Evolutionary conservation across 208 protist species (phyloP).

Genomic region (Wallacemonas sp.): DNA sequence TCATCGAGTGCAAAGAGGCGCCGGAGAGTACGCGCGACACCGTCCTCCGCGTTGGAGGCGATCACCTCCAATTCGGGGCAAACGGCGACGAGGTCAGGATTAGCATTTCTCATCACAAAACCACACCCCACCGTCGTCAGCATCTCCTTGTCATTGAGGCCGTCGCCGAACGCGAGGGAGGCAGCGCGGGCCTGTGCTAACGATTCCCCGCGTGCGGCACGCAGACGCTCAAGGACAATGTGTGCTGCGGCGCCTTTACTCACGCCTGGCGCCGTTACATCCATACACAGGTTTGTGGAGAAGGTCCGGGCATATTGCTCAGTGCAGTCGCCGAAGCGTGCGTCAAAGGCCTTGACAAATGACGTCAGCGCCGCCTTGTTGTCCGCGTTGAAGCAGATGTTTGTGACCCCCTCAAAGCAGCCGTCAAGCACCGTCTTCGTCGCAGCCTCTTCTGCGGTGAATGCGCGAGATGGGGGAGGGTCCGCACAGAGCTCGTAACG

Average conservation of each 20-base stretch:
- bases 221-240: slow-evolving; percentile 20
- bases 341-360: slow-evolving; percentile 20
- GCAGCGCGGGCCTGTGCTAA: slow-evolving; percentile 7
- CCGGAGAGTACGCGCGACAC: slow-evolving; percentile 37
- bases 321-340: slow-evolving; percentile 15
- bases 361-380: slow-evolving; percentile 8
- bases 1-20: not conserved
- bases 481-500: slow-evolving; percentile 26
- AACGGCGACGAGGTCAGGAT: slow-evolving; percentile 23
- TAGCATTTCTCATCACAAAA: slow-evolving; percentile 42
- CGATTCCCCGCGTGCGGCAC: not conserved
- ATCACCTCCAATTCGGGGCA: slow-evolving; percentile 39
- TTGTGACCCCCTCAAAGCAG: slow-evolving; percentile 33
- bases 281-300: slow-evolving; percentile 25
- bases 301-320: slow-evolving; percentile 28
- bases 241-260: slow-evolving; percentile 36
- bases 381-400: slow-evolving; percentile 39
- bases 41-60: slow-evolving; percentile 33
- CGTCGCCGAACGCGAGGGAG: slow-evolving; percentile 37
- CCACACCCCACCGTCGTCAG: slow-evolving; percentile 25
- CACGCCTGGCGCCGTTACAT: slow-evolving; percentile 44
- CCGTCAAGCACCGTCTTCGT: not conserved
- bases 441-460: not conserved
- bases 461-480: not conserved
- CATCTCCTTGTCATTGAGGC: slow-evolving; percentile 49